phyloP scores from a whole-genome alignment of 164 flowering plant species.

The Sedum album region DNA sequence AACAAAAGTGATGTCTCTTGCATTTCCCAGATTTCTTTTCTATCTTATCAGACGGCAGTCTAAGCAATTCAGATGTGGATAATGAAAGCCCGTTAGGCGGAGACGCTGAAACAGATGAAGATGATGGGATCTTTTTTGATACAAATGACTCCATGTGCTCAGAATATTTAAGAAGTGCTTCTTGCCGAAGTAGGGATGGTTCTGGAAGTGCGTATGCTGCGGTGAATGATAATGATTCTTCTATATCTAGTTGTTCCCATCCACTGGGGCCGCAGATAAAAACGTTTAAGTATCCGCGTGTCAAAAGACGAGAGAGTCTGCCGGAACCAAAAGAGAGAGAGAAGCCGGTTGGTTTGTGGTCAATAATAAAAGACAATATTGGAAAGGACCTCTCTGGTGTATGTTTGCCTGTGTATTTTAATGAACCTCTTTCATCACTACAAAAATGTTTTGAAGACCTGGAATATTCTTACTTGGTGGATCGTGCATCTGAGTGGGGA shows the following conservation, averaged over 20 bases:
- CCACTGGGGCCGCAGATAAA: conserved; percentile 43
- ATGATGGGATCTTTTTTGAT: conserved; percentile 73
- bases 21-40: conserved; percentile 81
- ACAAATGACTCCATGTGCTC: conserved; percentile 73
- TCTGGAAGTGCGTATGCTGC: conserved; percentile 34
- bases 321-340: conserved; percentile 99
- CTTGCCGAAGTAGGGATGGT: conserved; percentile 62
- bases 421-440: conserved; percentile 93
- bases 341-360: conserved; percentile 94
- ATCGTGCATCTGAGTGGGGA: conserved; percentile 90
- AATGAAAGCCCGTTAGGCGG: conserved; percentile 84
- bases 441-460: conserved; percentile 99
- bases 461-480: conserved; percentile 91
- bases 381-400: conserved; percentile 98
- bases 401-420: conserved; percentile 97
- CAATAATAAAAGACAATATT: conserved; percentile 93
- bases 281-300: conserved; percentile 52
- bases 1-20: not conserved
- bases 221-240: conserved; percentile 37
- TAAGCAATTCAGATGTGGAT: conserved; percentile 75
- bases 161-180: conserved; percentile 77
- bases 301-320: conserved; percentile 73
- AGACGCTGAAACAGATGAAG: conserved; percentile 90
- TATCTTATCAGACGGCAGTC: conserved; percentile 84
- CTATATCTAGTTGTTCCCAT: conserved; percentile 35